Evolutionary conservation across 78 protist genomes (phyloP).

Genomic region (Emiliania huxleyi): DNA sequence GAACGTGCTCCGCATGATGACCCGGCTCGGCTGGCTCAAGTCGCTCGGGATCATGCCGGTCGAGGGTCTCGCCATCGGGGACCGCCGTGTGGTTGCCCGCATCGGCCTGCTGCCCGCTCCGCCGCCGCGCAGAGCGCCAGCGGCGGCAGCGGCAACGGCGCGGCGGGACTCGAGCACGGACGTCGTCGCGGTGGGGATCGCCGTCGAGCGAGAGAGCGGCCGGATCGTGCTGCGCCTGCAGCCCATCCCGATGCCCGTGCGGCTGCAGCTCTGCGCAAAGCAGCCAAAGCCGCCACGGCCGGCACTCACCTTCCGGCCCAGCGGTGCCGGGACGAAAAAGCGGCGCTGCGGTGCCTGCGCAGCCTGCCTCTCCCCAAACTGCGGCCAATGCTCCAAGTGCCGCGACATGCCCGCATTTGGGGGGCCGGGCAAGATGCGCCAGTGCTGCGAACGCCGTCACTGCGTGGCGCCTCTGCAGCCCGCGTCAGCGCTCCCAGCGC

Average conservation of each 20-base stretch:
- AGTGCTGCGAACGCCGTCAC: background rate
- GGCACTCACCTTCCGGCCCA: background rate
- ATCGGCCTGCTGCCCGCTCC: background rate
- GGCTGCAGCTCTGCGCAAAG: background rate
- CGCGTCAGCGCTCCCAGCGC: background rate
- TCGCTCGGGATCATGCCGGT: background rate
- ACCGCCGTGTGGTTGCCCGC: background rate
- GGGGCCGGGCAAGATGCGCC: background rate
- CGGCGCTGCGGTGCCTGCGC: background rate
- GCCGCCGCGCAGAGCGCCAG: background rate
- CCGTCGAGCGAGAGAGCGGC: background rate
- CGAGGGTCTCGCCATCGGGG: background rate
- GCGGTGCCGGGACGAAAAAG: background rate
- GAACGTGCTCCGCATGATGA: background rate
- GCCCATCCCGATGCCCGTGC: background rate
- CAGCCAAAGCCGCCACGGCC: background rate
- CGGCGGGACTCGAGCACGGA: background rate
- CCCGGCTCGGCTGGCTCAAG: constrained; percentile 20
- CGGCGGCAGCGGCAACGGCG: background rate
- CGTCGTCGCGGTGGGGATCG: background rate
- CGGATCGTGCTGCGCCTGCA: background rate
- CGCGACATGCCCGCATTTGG: background rate
- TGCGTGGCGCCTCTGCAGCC: background rate
- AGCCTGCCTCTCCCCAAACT: background rate
- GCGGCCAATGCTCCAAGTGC: background rate